Evolutionary conservation across 108 stramenopile species (phyloP).

Genomic region (Asterionellopsis glacialis): DNA sequence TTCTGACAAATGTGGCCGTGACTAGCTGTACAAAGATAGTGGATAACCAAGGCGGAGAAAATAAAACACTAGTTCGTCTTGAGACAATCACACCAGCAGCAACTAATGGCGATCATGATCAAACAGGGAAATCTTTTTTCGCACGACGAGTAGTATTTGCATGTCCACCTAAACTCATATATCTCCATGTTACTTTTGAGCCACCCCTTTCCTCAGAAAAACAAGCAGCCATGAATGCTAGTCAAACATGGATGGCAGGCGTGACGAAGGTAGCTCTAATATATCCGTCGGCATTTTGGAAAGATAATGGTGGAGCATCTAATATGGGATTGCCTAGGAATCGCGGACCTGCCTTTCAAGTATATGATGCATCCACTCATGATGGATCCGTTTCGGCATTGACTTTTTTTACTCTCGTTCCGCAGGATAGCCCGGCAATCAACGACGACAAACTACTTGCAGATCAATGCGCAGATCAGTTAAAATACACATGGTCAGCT

Average conservation of each 20-base stretch:
- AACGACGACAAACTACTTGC: slow-evolving; percentile 29
- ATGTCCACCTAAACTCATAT: slow-evolving; percentile 40
- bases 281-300: slow-evolving; percentile 41
- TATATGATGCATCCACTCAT: slow-evolving; percentile 48
- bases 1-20: slow-evolving; percentile 21
- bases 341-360: slow-evolving; percentile 48
- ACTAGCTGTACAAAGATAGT: slow-evolving; percentile 4
- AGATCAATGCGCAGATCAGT: slow-evolving; percentile 26
- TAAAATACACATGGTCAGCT: slow-evolving; percentile 18
- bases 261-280: slow-evolving; percentile 56
- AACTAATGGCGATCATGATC: no score
- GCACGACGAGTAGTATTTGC: slow-evolving; percentile 38
- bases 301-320: slow-evolving; percentile 6
- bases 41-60: not conserved
- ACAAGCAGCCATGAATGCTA: slow-evolving; percentile 24
- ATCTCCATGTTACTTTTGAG: slow-evolving; percentile 29
- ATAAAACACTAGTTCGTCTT: not conserved
- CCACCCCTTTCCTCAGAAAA: slow-evolving; percentile 33
- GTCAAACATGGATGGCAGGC: slow-evolving; percentile 63
- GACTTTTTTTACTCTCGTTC: slow-evolving; percentile 42
- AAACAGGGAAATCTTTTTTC: slow-evolving; percentile 9
- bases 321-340: slow-evolving; percentile 20
- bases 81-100: not conserved
- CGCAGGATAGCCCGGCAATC: slow-evolving; percentile 2
- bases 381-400: slow-evolving; percentile 26